Base-by-base conservation (phyloP, 345 rosid species). In the Syzygium jambos region DNA sequence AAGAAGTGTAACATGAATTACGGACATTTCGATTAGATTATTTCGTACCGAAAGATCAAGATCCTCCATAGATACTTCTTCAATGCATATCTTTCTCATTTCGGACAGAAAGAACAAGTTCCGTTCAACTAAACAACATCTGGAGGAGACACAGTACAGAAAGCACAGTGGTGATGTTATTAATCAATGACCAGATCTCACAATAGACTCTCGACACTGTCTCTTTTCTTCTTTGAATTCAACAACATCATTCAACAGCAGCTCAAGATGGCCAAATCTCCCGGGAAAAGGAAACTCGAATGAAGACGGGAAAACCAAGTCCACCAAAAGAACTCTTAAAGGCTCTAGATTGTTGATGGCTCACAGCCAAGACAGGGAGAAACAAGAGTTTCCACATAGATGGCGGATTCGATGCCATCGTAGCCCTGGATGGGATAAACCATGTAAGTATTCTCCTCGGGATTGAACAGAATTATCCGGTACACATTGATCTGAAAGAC, bases 321-420 rank as follows among this genome's bases (percentile, higher is more conserved):
- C 21, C 1, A 25, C 73, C 13, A 3, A 6, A n/a, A 29, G 19
- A n/a, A 29, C 73, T n/a, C 38, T 63, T 63, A 14, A 63, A 63
- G 6, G 11, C 12, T 25, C 38, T 51, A 25, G 51, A 12, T 51
- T n/a, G 34, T 30, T 43, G 73, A 41, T 38, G 19, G 52, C 30
- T 54, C 51, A 23, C n/a, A n/a, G 43, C n/a, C 49, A 9, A 78
- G 7, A 73, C 19, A 19, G 5, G 88, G 88, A 34, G 88, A 80
- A 80, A 87, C 13, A 21, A 87, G 85, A 27, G 68, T 87, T 80
- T 87, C 88, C 13, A 87, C 85, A 46, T 80, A 87, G 23, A 87
- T 80, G 27, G n/a, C 10, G 5, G 41, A 34, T 41, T 38, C 30
- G 2, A 83, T 5, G 12, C 17, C 9, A 19, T 27, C 55, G 21